Base-by-base conservation (phyloP, 768 basidiomycete species). In the Hygrophorus pudorinus region DNA sequence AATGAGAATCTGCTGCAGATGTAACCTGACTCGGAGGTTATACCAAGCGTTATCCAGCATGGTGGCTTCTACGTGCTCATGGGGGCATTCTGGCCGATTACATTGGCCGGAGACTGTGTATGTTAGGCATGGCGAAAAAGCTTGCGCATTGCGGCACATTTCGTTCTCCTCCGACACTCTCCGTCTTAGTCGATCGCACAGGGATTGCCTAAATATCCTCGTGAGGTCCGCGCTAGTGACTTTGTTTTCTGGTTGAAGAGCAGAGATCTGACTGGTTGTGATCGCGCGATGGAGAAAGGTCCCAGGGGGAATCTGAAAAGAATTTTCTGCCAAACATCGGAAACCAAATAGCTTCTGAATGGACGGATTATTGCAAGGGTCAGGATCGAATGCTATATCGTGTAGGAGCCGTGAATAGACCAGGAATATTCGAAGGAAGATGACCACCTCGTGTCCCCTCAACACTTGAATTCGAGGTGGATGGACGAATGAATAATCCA, bases 1-100 rank as follows among this genome's bases (percentile, higher is more conserved):
- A 12, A 79, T 72, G 38, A 64, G 50, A 2, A 79, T 68, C 39
- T 78, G 73, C 37, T 68, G 67, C 1, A 80, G 46, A 49, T 74
- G 67, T 21, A 73, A 53, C 3, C 65, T 57, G 5, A 77, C 55
- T 10, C 68, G 66, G 14, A 52, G 17, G 34, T 72, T 70, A 39
- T 68, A 78, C 51, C 59, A 62, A n/a, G 50, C 50, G 1, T 60
- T 45, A 14, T 60, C 50, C 1, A 59, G 37, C 0, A 53, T 12
- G 13, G 40, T 37, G 21, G 49, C 41, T 24, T 47, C 20, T 9
- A 63, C 41, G 44, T 76, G 75, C 10, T 64, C 59, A 31, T 61
- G 56, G 3, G 55, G 54, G 45, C 76, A 78, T 3, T 47, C 21
- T 0, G 1, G 2, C 4, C 51, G 48, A 16, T 55, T 47, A 51